Evolutionary conservation across 1,139 yeast species (phyloP).

Genomic region (Suhomyces terraborum): DNA sequence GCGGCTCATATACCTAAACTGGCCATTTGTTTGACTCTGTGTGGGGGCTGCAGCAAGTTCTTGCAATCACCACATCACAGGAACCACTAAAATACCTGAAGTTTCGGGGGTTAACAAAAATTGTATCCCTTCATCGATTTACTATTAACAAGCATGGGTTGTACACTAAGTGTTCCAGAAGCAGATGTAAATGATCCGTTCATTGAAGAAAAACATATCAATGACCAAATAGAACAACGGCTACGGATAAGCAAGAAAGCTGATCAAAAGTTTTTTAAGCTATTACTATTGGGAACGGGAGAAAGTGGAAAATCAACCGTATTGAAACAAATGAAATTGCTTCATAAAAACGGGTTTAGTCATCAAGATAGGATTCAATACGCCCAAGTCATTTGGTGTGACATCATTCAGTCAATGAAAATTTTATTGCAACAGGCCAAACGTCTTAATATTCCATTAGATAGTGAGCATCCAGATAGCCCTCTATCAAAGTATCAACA

Average conservation of each 20-base stretch:
- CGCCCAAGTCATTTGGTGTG: constrained; percentile 92
- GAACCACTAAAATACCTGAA: not conserved
- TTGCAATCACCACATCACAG: not conserved
- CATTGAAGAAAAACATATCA: constrained; percentile 51
- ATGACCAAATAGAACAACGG: constrained; percentile 70
- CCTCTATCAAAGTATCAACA: constrained; percentile 50
- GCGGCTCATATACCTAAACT: constrained; percentile 3
- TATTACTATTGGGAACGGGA: constrained; percentile 86
- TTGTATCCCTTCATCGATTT: not conserved
- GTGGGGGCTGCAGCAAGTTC: not conserved
- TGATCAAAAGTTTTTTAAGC: constrained; percentile 54
- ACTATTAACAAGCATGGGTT: constrained; percentile 52
- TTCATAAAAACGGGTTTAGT: constrained; percentile 86
- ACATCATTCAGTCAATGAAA: constrained; percentile 86
- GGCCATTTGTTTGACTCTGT: constrained; percentile 1
- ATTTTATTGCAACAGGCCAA: constrained; percentile 74
- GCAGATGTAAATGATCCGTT: constrained; percentile 52
- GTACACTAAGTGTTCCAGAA: constrained; percentile 59
- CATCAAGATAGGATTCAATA: constrained; percentile 80
- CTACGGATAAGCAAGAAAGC: constrained; percentile 55
- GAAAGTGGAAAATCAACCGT: constrained; percentile 97
- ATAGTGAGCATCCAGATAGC: constrained; percentile 57
- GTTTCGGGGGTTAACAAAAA: too few species aligned
- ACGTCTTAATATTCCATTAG: constrained; percentile 57
- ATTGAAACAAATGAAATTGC: constrained; percentile 82